A percentile compares a stretch with the other conserved stretches of the same genome.
Evolutionary conservation across 2,329 filamentous ascomycete genomes (phyloP).

Genomic region (Diplodia seriata): DNA sequence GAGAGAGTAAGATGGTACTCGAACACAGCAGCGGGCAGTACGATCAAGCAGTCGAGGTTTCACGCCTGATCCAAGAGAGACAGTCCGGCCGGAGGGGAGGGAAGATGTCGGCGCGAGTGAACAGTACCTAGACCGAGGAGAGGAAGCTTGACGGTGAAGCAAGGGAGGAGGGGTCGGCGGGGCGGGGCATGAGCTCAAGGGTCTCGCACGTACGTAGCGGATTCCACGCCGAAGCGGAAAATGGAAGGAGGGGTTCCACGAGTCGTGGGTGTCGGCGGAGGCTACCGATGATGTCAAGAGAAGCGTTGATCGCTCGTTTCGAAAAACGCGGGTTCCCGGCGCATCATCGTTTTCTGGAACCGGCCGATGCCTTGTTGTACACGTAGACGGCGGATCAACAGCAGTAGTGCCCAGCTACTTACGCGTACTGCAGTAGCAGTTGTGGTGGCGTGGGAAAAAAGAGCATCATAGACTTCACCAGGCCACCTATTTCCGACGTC

Average conservation of each 20-base stretch:
- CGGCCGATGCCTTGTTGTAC: neutral
- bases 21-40: neutral
- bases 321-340: conserved; percentile 48
- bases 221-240: neutral
- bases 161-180: neutral
- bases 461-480: neutral
- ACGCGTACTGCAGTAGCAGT: neutral
- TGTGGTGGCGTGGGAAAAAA: neutral
- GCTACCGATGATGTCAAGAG: conserved; percentile 12
- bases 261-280: neutral
- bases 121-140: neutral
- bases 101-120: neutral
- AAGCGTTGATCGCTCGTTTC: conserved; percentile 33
- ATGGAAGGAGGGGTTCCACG: neutral
- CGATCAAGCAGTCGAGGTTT: neutral
- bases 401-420: neutral
- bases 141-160: neutral
- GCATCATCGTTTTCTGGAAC: neutral
- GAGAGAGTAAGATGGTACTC: too few relatives aligned
- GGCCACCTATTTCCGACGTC: neutral
- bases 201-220: neutral
- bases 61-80: neutral
- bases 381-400: neutral
- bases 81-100: neutral
- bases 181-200: neutral